phyloP scores from a whole-genome alignment of 805 yeast species.

The Ogataea chonburiensis region DNA sequence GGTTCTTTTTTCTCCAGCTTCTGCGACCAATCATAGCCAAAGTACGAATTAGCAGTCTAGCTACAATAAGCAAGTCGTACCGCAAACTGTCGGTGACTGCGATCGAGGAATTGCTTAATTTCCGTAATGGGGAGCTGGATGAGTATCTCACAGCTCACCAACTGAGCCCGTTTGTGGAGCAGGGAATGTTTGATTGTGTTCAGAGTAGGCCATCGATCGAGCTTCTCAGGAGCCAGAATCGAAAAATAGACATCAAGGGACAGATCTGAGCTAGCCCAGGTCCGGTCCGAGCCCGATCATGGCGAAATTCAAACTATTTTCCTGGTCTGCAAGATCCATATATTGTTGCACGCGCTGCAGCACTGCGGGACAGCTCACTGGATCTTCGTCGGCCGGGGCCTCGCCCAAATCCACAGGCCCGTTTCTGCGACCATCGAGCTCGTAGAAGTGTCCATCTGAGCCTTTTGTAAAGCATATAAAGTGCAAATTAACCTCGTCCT shows the following conservation, averaged over 20 bases:
- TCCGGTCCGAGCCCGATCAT: conserved; percentile 73
- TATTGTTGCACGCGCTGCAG: conserved; percentile 61
- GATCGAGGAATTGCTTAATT: conserved; percentile 18
- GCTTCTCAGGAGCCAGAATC: conserved; percentile 34
- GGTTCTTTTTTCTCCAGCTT: conserved; percentile 33
- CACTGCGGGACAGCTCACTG: conserved; percentile 53
- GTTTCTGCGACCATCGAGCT: conserved; percentile 82
- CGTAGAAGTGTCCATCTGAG: conserved; percentile 61
- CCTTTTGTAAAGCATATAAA: conserved; percentile 69
- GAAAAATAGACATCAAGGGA: conserved; percentile 85
- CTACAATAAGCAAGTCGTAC: conserved; percentile 56
- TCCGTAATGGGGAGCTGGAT: conserved; percentile 38
- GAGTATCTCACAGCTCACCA: conserved; percentile 44
- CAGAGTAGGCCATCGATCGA: conserved; percentile 26
- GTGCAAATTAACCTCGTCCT: conserved; percentile 60
- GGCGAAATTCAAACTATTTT: conserved; percentile 63
- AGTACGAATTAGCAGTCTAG: conserved; percentile 57
- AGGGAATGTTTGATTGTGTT: conserved; percentile 28
- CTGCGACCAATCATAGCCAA: conserved; percentile 54
- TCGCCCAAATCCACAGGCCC: conserved; percentile 69
- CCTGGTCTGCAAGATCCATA: conserved; percentile 59
- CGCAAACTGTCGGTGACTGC: conserved; percentile 39
- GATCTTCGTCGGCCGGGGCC: conserved; percentile 39
- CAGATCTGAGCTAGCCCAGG: conserved; percentile 59
- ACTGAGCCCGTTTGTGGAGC: conserved; percentile 34